Percentiles rank a stretch among this genome's conserved stretches.
Evolutionary conservation across 2,329 filamentous ascomycete species (phyloP).

Genomic region (Colletotrichum lini): DNA sequence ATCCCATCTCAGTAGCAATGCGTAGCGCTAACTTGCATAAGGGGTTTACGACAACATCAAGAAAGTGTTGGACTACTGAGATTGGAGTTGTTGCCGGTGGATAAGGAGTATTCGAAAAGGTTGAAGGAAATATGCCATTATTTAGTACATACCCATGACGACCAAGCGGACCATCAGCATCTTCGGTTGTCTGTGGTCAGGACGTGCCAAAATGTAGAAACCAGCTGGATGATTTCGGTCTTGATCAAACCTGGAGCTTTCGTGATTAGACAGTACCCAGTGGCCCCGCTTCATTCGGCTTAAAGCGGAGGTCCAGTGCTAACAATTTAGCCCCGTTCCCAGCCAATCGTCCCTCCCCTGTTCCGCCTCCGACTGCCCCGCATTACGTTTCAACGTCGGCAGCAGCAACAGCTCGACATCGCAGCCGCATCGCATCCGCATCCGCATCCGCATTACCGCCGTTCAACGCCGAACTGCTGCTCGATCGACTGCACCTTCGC

Average conservation of each 20-base stretch:
- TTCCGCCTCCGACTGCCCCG: conserved; percentile 39
- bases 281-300: neutral
- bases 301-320: conserved; percentile 26
- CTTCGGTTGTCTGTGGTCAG: too few relatives aligned
- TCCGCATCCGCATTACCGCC: conserved; percentile 29
- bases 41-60: conserved; percentile 82
- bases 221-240: neutral
- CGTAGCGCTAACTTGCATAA: conserved; percentile 54
- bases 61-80: conserved; percentile 74
- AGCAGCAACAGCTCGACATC: conserved; percentile 16
- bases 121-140: neutral
- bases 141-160: conserved; percentile 30
- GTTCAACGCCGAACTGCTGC: conserved; percentile 1
- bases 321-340: conserved; percentile 39
- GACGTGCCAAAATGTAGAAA: neutral
- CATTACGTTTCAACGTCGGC: conserved; percentile 41
- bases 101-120: neutral
- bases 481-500: neutral
- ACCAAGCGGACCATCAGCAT: neutral
- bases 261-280: conserved; percentile 16
- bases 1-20: neutral
- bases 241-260: neutral
- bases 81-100: neutral
- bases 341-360: conserved; percentile 31
- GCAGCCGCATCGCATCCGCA: neutral